Evolutionary conservation across 2,329 filamentous ascomycete genomes (phyloP).

Genomic region (Rutstroemia sp.): DNA sequence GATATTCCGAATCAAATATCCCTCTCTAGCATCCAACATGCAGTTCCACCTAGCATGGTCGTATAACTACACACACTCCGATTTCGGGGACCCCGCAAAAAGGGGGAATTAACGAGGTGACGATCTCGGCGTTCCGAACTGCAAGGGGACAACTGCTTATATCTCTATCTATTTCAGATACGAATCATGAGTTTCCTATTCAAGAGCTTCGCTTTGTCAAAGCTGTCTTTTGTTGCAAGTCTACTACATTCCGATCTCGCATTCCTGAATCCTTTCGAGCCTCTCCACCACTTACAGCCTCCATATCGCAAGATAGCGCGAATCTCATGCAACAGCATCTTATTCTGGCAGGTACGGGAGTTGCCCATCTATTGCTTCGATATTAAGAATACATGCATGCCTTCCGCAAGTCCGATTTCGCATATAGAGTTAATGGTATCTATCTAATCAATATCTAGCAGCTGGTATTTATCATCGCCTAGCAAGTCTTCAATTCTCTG

Average conservation of each 20-base stretch:
- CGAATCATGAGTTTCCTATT: no score
- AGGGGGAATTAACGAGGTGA: no score
- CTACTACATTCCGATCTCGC: slow-evolving; percentile 1
- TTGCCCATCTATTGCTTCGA: background rate
- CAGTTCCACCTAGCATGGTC: no score
- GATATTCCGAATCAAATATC: no score
- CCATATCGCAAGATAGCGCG: background rate
- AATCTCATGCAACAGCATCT: background rate
- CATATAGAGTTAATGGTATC: background rate
- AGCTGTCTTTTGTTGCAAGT: background rate
- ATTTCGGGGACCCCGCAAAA: no score
- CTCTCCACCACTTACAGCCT: background rate
- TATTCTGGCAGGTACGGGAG: background rate
- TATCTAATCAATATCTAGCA: slow-evolving; percentile 35
- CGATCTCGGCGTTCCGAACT: no score
- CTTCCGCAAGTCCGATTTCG: background rate
- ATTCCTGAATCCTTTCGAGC: background rate
- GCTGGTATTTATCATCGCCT: slow-evolving; percentile 45
- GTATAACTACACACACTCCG: no score
- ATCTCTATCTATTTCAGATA: no score
- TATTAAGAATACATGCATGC: background rate
- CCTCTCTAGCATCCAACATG: no score
- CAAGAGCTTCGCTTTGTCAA: no score
- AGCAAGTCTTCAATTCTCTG: slow-evolving; percentile 62
- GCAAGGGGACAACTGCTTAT: no score